phyloP scores from a whole-genome alignment of 768 basidiomycete species.

The Obba rivulosa region DNA sequence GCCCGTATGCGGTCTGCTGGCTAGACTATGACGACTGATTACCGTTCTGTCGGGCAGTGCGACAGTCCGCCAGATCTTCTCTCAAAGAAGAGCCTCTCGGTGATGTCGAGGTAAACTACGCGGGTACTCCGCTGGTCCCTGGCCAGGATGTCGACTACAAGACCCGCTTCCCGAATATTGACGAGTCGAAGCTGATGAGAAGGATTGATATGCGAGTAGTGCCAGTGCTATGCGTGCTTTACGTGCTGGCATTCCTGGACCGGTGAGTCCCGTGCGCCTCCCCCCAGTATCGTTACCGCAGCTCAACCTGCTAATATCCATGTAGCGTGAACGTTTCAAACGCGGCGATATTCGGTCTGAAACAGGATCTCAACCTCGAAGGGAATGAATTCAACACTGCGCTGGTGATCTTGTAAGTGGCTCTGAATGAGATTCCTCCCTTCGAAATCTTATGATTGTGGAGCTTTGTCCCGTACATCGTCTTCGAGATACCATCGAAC shows the following conservation, averaged over 20 bases:
- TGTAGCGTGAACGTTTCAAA: constrained; percentile 14
- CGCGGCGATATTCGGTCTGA: constrained; percentile 13
- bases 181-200: constrained; percentile 12
- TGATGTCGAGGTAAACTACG: no score
- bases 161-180: constrained; percentile 1
- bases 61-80: no score
- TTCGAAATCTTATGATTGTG: constrained; percentile 9
- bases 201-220: constrained; percentile 23
- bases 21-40: no score
- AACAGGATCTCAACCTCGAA: constrained; percentile 11
- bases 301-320: not conserved
- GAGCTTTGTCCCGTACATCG: constrained; percentile 19
- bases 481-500: constrained; percentile 26
- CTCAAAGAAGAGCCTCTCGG: no score
- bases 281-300: not conserved
- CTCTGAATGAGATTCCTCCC: constrained; percentile 14
- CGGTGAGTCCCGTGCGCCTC: not conserved
- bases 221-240: constrained; percentile 32
- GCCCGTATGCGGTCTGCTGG: no score
- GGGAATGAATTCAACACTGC: constrained; percentile 14
- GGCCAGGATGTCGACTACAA: not conserved
- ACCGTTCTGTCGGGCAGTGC: no score
- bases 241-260: constrained; percentile 30
- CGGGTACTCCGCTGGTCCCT: no score
- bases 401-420: constrained; percentile 15